Percentiles rank a stretch among this genome's conserved stretches.
phyloP scores from a whole-genome alignment of 441 rosid species.

The Jatropha podagrica region DNA sequence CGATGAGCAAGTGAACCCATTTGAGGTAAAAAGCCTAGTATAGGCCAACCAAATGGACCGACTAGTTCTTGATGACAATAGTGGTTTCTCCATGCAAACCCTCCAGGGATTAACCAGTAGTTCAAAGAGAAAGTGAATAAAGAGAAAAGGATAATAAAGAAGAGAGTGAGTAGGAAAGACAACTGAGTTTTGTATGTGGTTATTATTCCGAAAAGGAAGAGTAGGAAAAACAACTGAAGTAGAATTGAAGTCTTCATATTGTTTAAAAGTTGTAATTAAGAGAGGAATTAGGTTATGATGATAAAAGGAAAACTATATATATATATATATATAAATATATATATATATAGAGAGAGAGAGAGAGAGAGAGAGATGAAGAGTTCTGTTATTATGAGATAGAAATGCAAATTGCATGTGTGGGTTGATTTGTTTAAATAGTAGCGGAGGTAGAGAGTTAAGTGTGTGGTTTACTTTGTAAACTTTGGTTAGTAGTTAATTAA shows the following conservation, averaged over 20 bases:
- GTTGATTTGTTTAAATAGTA: too few relatives aligned
- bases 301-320: too few relatives aligned
- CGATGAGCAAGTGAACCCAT: conserved; percentile 70
- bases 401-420: too few relatives aligned
- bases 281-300: background rate
- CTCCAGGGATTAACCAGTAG: conserved; percentile 57
- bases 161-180: conserved; percentile 28
- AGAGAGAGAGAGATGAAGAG: too few relatives aligned
- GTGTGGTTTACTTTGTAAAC: too few relatives aligned
- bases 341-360: too few relatives aligned
- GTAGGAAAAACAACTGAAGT: conserved; percentile 21
- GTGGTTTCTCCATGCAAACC: conserved; percentile 67
- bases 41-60: conserved; percentile 58
- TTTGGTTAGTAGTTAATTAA: too few relatives aligned
- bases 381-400: too few relatives aligned
- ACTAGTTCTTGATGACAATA: conserved; percentile 23
- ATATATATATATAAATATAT: too few relatives aligned
- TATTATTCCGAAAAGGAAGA: conserved; percentile 12
- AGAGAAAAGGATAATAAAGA: conserved; percentile 23
- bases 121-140: conserved; percentile 26
- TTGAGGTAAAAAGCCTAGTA: conserved; percentile 46
- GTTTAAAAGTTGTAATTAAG: conserved; percentile 1
- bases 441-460: too few relatives aligned
- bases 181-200: conserved; percentile 3
- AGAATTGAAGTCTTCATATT: conserved; percentile 27